phyloP scores from a whole-genome alignment of 176 grass and related monocot genomes.

The Aegilops umbellulata region DNA sequence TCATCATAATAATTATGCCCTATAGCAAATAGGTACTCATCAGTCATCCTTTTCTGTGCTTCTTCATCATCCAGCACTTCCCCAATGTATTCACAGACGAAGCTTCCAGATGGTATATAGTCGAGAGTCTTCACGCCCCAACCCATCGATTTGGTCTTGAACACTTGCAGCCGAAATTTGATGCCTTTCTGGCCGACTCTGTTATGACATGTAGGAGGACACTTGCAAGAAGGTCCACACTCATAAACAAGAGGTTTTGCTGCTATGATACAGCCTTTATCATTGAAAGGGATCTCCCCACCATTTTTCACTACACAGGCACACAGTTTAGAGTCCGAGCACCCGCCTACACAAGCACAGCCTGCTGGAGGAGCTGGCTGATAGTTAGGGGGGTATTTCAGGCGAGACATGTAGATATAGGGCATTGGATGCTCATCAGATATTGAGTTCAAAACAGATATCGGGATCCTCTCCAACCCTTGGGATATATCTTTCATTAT shows the following conservation, averaged over 20 bases:
- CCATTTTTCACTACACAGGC: slow-evolving; percentile 75
- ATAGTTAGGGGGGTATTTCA: slow-evolving; percentile 40
- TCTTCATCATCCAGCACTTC: slow-evolving; percentile 71
- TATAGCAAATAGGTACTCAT: slow-evolving; percentile 77
- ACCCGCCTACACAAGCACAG: slow-evolving; percentile 60
- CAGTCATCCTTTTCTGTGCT: slow-evolving; percentile 60
- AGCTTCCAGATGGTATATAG: slow-evolving; percentile 73
- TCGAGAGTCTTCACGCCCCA: slow-evolving; percentile 70
- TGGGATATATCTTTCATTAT: slow-evolving; percentile 67
- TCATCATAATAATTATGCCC: slow-evolving; percentile 79
- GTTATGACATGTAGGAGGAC: slow-evolving; percentile 70
- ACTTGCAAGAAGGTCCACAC: slow-evolving; percentile 81
- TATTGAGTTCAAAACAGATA: slow-evolving; percentile 70
- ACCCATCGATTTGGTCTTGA: slow-evolving; percentile 77
- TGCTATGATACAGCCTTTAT: slow-evolving; percentile 53
- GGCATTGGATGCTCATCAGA: slow-evolving; percentile 52
- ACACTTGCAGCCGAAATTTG: slow-evolving; percentile 66
- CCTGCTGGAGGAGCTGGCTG: slow-evolving; percentile 42
- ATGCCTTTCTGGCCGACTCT: slow-evolving; percentile 80
- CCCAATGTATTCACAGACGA: slow-evolving; percentile 80
- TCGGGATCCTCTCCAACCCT: slow-evolving; percentile 66
- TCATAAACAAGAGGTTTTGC: slow-evolving; percentile 79
- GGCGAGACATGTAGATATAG: slow-evolving; percentile 52
- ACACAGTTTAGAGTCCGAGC: slow-evolving; percentile 64
- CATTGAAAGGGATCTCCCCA: slow-evolving; percentile 73